phyloP scores from a whole-genome alignment of 306 rosid species.

The Begonia peltatifolia region DNA sequence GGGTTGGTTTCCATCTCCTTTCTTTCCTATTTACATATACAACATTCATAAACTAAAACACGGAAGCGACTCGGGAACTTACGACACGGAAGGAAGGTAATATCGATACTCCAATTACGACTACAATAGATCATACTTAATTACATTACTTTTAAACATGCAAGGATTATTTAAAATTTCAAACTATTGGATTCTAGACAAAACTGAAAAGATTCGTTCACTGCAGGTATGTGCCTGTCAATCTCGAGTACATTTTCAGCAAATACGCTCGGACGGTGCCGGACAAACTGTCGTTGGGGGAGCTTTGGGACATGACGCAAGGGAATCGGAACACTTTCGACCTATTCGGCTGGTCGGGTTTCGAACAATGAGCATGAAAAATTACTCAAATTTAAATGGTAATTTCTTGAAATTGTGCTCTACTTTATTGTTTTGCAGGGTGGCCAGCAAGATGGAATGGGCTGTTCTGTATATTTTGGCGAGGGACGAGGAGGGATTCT shows the following conservation, averaged over 20 bases:
- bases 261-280: constrained; percentile 51
- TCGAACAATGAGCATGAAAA: background rate
- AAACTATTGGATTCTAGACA: too few species aligned
- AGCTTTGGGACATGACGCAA: constrained; percentile 73
- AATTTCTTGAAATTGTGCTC: background rate
- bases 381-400: too few species aligned
- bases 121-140: too few species aligned
- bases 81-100: constrained; percentile 86
- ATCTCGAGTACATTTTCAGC: constrained; percentile 59
- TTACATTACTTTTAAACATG: too few species aligned
- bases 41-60: constrained; percentile 64
- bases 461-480: constrained; percentile 50
- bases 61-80: constrained; percentile 71
- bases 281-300: constrained; percentile 48
- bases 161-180: too few species aligned
- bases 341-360: constrained; percentile 49
- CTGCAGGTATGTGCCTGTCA: constrained; percentile 46
- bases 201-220: too few species aligned
- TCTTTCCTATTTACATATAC: constrained; percentile 53
- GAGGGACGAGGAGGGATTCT: constrained; percentile 51
- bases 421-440: constrained; percentile 19
- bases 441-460: constrained; percentile 57
- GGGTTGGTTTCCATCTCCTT: constrained; percentile 73
- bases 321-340: constrained; percentile 54
- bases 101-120: too few species aligned